Conservation (phyloP, 2,329 filamentous ascomycete genomes). For the Xylariales sp. region DNA sequence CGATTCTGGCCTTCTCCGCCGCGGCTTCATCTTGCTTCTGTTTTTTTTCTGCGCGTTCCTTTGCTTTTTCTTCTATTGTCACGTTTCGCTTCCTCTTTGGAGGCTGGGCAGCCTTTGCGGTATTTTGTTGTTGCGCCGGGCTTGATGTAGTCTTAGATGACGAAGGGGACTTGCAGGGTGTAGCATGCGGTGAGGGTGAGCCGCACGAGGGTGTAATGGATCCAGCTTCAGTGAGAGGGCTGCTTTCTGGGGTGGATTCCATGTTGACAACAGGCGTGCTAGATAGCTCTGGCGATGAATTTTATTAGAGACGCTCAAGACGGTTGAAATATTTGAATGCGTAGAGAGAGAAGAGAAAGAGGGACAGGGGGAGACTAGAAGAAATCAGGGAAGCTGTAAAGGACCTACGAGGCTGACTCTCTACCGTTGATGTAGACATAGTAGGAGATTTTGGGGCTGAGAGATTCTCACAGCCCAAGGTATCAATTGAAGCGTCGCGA, state of each 20-base stretch:
- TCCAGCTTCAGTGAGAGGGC: constrained; percentile 56
- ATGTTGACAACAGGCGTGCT: constrained; percentile 41
- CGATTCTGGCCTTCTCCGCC: constrained; percentile 41
- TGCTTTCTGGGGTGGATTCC: constrained; percentile 45
- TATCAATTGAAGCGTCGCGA: constrained; percentile 40
- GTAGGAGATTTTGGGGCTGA: constrained; percentile 36
- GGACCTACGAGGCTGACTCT: constrained; percentile 41
- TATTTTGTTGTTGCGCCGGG: constrained; percentile 21
- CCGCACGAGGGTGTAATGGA: constrained; percentile 55
- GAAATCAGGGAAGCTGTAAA: neutral
- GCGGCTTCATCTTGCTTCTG: constrained; percentile 63
- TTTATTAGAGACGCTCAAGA: constrained; percentile 25
- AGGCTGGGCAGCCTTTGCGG: constrained; percentile 12
- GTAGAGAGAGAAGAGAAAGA: neutral
- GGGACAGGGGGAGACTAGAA: neutral
- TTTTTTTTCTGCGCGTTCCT: constrained; percentile 60
- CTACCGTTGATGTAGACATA: constrained; percentile 34
- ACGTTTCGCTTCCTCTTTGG: constrained; percentile 55
- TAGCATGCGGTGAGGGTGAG: constrained; percentile 53
- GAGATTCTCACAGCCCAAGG: constrained; percentile 40
- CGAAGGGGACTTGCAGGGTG: constrained; percentile 43
- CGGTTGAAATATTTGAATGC: constrained; percentile 22
- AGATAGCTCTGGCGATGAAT: constrained; percentile 34
- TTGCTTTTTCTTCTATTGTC: constrained; percentile 52
- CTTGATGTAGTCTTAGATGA: constrained; percentile 41